Conservation (phyloP, 805 yeast species). For the Suhomyces sp. region DNA sequence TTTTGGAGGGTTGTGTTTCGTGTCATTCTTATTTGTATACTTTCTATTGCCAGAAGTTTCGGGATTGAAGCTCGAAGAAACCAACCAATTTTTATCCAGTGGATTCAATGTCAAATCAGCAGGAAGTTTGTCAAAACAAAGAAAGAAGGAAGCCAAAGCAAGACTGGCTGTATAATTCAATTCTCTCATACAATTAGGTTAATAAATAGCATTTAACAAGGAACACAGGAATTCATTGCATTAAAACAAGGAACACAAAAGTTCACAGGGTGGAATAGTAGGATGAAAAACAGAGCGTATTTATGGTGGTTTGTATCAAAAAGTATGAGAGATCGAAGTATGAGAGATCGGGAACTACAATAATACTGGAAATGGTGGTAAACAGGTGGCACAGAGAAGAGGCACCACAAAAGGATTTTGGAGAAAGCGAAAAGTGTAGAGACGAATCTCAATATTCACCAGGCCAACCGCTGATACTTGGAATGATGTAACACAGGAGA, state of each 20-base stretch:
- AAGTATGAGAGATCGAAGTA: no score
- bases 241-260: no score
- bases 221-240: no score
- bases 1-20: constrained; percentile 75
- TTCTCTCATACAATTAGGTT: neutral
- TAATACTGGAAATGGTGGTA: no score
- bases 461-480: no score
- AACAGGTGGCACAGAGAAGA: neutral
- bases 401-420: neutral
- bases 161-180: neutral
- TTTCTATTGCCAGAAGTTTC: constrained; percentile 92
- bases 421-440: no score
- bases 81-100: constrained; percentile 71
- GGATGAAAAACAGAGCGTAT: no score
- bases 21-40: constrained; percentile 71
- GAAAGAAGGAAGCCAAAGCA: constrained; percentile 22
- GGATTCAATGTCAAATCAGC: constrained; percentile 79
- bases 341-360: no score
- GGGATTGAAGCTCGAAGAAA: constrained; percentile 87
- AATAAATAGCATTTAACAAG: neutral
- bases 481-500: no score
- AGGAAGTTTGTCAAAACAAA: constrained; percentile 32
- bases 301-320: no score
- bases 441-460: no score
- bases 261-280: no score